Base-by-base conservation (phyloP, 129 eudicot genomes). In the Tagetes patula region DNA sequence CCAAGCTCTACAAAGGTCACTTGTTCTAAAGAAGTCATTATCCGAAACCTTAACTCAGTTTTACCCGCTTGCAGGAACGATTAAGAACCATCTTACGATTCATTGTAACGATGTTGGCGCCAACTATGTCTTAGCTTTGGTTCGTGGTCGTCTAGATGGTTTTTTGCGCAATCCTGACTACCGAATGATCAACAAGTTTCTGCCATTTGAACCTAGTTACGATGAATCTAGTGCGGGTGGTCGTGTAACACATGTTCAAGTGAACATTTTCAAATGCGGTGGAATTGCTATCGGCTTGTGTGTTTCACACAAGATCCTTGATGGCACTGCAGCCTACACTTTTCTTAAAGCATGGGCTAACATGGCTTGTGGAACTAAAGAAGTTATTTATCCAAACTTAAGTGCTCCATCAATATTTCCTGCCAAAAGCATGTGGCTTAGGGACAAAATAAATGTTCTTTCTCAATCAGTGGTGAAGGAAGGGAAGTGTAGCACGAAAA, bases 331-430 rank as follows among this genome's bases (percentile, higher is more conserved):
- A 9, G 54, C 83, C 6, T 65, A 63, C 67, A 72, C 74, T 2
- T 88, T 88, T 88, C 65, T 7, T 85, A 6, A 85, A 70, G 49
- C 61, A 20, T 88, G 95, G 95, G 66, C 80, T 0, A 14, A 31
- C 42, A 52, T 47, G 12, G 81, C 90, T 6, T 7, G 43, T 54
- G 73, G 76, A 12, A 12, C 45, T 20, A 30, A 74, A 27, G 3
- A 39, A 41, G 56, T 66, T 0, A 27, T 65, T 3, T 66, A 0
- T 58, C 95, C 88, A 34, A 76, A 83, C 78, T 83, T 85, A 36
- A 46, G 61, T 0, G 83, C 83, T 0, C 38, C 79, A 31, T 56
- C 76, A 47, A 73, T 88, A n/a, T 88, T 85, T 64, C 87, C 84
- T 1, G 66, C 72, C 1, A 46, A 72, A 50, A 74, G 70, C 20